phyloP scores from a whole-genome alignment of 768 basidiomycete species.

The Amyloporia xantha region DNA sequence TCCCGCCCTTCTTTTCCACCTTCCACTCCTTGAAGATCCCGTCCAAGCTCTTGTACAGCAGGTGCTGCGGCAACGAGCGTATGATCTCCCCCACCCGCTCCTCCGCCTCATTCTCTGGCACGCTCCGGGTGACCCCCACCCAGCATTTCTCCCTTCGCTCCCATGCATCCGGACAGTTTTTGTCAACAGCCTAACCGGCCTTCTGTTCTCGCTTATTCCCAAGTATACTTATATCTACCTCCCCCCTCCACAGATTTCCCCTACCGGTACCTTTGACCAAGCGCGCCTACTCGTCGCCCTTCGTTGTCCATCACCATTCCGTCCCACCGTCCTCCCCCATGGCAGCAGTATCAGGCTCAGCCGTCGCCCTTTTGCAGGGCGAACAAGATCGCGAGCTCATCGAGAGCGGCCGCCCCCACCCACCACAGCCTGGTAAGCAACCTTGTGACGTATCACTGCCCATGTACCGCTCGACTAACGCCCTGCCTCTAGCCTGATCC shows the following conservation, averaged over 20 bases:
- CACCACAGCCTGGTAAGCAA: constrained; percentile 11
- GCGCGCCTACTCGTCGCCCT: constrained; percentile 1
- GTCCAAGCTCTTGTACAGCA: constrained; percentile 88
- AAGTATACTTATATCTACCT: constrained; percentile 13
- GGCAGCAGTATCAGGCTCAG: constrained; percentile 23
- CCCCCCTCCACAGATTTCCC: neutral
- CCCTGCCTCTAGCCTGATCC: constrained; percentile 28
- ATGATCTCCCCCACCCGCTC: constrained; percentile 84
- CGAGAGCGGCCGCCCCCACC: constrained; percentile 5
- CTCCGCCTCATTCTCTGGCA: constrained; percentile 66
- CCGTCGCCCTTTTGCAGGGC: constrained; percentile 22
- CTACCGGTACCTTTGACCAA: neutral
- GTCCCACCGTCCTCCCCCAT: constrained; percentile 11
- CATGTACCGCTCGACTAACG: neutral
- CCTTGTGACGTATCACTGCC: constrained; percentile 4
- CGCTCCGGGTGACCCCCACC: neutral
- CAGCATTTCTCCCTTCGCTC: constrained; percentile 1
- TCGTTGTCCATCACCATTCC: constrained; percentile 13
- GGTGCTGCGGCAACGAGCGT: constrained; percentile 76
- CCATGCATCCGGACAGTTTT: neutral
- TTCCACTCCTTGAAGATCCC: constrained; percentile 93
- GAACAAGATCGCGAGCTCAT: constrained; percentile 13
- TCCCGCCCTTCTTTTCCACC: constrained; percentile 75
- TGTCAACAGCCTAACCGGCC: neutral
- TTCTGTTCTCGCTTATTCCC: constrained; percentile 2